Evolutionary conservation across 495 filamentous ascomycete genomes (phyloP).

Genomic region (Aspergillus ellipticus): DNA sequence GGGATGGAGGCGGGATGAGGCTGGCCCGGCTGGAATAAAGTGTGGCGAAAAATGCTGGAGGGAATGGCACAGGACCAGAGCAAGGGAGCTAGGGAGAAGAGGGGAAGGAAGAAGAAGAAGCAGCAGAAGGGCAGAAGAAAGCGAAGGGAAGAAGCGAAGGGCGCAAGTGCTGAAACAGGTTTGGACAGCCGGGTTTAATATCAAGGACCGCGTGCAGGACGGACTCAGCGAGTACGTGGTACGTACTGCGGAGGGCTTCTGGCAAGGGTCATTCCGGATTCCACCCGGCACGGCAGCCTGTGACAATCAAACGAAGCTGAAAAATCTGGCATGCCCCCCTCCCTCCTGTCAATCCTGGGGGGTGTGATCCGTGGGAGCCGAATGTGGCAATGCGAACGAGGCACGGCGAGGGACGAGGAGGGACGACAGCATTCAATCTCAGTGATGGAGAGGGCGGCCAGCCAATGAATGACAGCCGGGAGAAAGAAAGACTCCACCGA

Average conservation of each 20-base stretch:
- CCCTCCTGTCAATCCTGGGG: no score
- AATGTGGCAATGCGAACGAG: slow-evolving; percentile 1
- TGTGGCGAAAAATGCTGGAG: slow-evolving; percentile 5
- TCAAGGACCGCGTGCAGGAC: slow-evolving; percentile 6
- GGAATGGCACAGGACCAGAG: not conserved
- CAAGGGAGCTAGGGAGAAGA: not conserved
- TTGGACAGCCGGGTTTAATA: slow-evolving; percentile 3
- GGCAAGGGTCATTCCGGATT: not conserved
- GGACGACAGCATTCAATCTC: not conserved
- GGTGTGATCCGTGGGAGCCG: not conserved
- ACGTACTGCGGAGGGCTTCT: no score
- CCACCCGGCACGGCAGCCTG: not conserved
- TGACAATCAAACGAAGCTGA: not conserved
- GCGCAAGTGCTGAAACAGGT: slow-evolving; percentile 4
- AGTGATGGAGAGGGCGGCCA: not conserved
- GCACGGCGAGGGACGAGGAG: no score
- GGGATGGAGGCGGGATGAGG: not conserved
- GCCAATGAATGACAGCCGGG: not conserved
- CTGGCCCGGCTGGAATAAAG: slow-evolving; percentile 2
- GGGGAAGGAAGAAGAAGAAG: not conserved
- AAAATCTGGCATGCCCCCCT: not conserved
- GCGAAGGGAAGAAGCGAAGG: not conserved
- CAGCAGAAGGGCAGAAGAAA: not conserved
- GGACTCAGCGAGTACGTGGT: no score
- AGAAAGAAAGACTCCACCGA: not conserved